Base-by-base conservation (phyloP, 108 stramenopile species). In the Hondaea fermentalgiana region DNA sequence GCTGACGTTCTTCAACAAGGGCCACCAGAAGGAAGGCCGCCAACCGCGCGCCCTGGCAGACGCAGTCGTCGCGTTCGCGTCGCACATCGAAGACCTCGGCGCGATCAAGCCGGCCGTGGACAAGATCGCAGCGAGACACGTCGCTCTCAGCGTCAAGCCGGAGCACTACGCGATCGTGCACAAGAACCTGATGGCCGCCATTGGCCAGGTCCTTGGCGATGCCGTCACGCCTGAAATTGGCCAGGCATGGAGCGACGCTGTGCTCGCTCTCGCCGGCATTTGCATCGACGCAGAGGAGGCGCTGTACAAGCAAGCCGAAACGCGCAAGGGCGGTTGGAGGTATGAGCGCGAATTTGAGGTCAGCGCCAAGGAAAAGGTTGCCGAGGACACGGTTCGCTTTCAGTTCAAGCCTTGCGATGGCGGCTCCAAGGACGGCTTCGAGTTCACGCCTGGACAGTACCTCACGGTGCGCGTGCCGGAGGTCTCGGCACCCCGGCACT, bases 121-220 rank as follows among this genome's bases (percentile, higher is more conserved):
- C 49, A 87, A 72, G n/a, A 91, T 91, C 5, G 90, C 89, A 5
- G 10, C 42, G 29, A 58, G 88, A 4, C 90, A 91, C 47, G 58
- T 44, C 72, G 88, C 89, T 21, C 90, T 91, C 35, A n/a, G 88
- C 49, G 83, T 91, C 64, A 21, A 60, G 42, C 90, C 90, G 19
- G 90, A 91, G 53, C 90, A 91, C 88, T 91, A 91, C 59, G 87
- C n/a, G 5, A 89, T 91, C 35, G 90, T 91, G 5, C 72, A 76
- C 5, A 87, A 91, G 25, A 76, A 76, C 57, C 60, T 91, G 5
- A 58, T 91, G 72, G 87, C 60, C 45, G 88, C 88, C 72, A 89
- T 91, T 72, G 88, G 29, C 55, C 45, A 89, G 60, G 90, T 91
- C 19, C 71, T 91, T n/a, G 89, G 89, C 8, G 57, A 72, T 1